Evolutionary conservation across 2,329 filamentous ascomycete species (phyloP).

Genomic region (Hypoxylon sp.): DNA sequence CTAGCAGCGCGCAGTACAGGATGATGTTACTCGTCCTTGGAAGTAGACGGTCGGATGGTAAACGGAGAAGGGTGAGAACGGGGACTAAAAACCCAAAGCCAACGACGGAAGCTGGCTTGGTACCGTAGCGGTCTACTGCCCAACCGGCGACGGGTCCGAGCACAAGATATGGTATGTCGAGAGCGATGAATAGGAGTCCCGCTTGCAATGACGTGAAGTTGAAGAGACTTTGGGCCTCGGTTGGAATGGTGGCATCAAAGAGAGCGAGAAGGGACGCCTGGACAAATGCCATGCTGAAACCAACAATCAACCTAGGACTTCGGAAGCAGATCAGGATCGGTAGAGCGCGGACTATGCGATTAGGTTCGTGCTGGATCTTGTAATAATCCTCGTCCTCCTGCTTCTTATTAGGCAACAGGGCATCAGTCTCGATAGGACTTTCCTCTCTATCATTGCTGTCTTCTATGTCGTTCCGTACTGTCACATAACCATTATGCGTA

Average conservation of each 20-base stretch:
- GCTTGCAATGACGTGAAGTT: constrained; percentile 55
- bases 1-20: constrained; percentile 50
- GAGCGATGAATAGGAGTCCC: constrained; percentile 57
- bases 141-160: constrained; percentile 56
- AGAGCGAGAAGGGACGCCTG: constrained; percentile 59
- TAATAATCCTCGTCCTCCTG: constrained; percentile 53
- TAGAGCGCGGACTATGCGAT: constrained; percentile 57
- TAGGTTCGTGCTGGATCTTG: constrained; percentile 60
- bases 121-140: constrained; percentile 57
- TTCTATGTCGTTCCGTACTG: constrained; percentile 28
- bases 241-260: constrained; percentile 59
- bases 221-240: constrained; percentile 56
- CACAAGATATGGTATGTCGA: constrained; percentile 56
- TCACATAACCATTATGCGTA: constrained; percentile 38
- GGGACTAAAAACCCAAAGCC: constrained; percentile 70
- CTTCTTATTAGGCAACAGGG: constrained; percentile 57
- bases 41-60: constrained; percentile 64
- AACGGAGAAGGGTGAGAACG: constrained; percentile 71
- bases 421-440: constrained; percentile 56
- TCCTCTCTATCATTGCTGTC: constrained; percentile 40
- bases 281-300: constrained; percentile 59
- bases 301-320: constrained; percentile 58
- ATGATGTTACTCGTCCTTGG: constrained; percentile 40
- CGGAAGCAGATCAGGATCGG: constrained; percentile 64
- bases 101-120: constrained; percentile 53